A percentile compares a stretch with the other conserved stretches of the same genome.
These are phyloP conservation scores for Linum usitatissimum DNA, from an alignment of 345 rosid genomes.

Conservation along the genomic window DNA sequence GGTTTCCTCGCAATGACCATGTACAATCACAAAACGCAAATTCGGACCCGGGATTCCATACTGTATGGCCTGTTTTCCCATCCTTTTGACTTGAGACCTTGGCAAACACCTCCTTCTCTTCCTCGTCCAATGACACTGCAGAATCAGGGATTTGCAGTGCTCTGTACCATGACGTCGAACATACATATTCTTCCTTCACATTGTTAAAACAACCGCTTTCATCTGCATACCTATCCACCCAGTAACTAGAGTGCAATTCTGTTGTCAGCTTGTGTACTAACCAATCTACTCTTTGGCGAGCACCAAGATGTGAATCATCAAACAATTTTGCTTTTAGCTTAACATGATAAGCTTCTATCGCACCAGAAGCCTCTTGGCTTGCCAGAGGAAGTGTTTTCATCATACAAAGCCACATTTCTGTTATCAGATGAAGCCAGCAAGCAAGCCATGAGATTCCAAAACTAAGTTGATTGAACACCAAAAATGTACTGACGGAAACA, in stretches of 20 bases:
- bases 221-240: constrained; percentile 89
- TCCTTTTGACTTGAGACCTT: constrained; percentile 66
- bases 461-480: neutral
- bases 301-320: constrained; percentile 90
- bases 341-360: constrained; percentile 91
- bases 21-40: constrained; percentile 81
- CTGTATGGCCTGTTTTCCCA: constrained; percentile 31
- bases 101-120: constrained; percentile 35
- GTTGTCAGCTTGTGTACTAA: constrained; percentile 90
- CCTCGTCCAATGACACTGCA: constrained; percentile 48
- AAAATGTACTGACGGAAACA: constrained; percentile 5
- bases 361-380: constrained; percentile 93
- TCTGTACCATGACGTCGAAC: constrained; percentile 90
- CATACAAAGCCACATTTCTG: constrained; percentile 94
- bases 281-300: constrained; percentile 92
- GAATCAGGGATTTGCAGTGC: constrained; percentile 76
- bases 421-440: constrained; percentile 3
- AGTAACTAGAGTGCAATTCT: constrained; percentile 82
- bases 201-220: constrained; percentile 82
- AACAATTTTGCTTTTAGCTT: constrained; percentile 75
- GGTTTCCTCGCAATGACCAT: constrained; percentile 88
- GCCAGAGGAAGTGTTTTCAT: constrained; percentile 79
- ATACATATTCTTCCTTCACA: constrained; percentile 81
- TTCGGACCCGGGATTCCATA: constrained; percentile 96
- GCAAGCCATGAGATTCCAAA: neutral